Base-by-base conservation (phyloP, 1,139 yeast genomes). In the Taphrina betulina region DNA sequence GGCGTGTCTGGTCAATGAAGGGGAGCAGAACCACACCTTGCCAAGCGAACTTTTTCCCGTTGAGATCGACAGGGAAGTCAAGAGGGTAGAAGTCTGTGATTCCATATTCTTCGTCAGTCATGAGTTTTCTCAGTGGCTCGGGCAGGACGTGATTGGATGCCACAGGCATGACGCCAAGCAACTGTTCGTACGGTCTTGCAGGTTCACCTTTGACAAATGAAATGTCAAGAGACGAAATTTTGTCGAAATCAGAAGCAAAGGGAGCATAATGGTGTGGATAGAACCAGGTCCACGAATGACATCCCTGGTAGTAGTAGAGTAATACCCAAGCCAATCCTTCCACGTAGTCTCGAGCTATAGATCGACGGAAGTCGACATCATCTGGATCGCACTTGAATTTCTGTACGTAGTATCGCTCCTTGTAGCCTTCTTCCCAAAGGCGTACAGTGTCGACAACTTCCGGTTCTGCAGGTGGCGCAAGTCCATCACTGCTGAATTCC, bases 231-330 rank as follows among this genome's bases (percentile, higher is more conserved):
- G 78, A 81, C 1, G 78, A 76, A 42, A 89, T 71, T 51, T 81
- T 78, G 2, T 71, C 73, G 65, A 94, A 85, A 68, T 94, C 99
- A 5, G 85, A 78, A 0, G 97, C 97, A 75, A 92, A 89, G 17
- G 99, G 99, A 0, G 98, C 97, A 71, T 94, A 94, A 68, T 94
- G 98, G 68, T 83, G 92, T 0, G 97, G 98, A 65, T 84, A 94
- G 69, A 81, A 94, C 98, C 98, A 94, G 58, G 83, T 85, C 99
- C 99, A 94, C 0, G 97, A 90, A 0, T 96, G 95, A 71, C 97
- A 92, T 2, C 96, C 97, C 71, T 92, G 98, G 68, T 87, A 92
- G 71, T 94, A 94, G 69, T 94, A 94, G 57, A 86, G 71, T 60
- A 92, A 74, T 1, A 85, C 96, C 99, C 99, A 94, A 16, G 95